Percentiles rank a stretch among this genome's conserved stretches.
These are phyloP conservation scores for Calonectria pseudoturangicola DNA, from an alignment of 2,329 filamentous ascomycete genomes.

Conservation along the genomic window DNA sequence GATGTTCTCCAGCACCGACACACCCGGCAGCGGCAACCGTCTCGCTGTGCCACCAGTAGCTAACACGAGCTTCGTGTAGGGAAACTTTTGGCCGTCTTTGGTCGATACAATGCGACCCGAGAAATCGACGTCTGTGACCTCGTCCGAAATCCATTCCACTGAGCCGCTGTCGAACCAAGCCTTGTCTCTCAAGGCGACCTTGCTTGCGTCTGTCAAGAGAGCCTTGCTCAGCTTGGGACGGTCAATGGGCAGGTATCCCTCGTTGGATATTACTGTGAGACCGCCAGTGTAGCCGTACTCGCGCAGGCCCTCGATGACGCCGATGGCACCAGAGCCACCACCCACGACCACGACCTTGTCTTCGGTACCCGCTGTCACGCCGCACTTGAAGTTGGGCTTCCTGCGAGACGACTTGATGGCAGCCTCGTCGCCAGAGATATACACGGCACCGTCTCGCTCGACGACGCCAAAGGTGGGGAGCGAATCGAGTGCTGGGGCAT, in stretches of 20 bases:
- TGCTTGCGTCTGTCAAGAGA: slow-evolving; percentile 85
- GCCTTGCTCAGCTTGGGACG: slow-evolving; percentile 97
- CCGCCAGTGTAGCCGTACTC: slow-evolving; percentile 86
- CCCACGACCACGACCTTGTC: slow-evolving; percentile 90
- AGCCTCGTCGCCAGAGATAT: slow-evolving; percentile 86
- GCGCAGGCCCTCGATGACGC: slow-evolving; percentile 87
- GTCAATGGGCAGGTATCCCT: slow-evolving; percentile 92
- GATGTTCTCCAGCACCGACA: slow-evolving; percentile 90
- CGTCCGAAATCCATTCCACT: slow-evolving; percentile 75
- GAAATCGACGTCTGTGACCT: slow-evolving; percentile 87
- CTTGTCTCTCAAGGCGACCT: slow-evolving; percentile 84
- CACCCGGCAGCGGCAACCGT: slow-evolving; percentile 85
- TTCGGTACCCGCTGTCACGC: slow-evolving; percentile 66
- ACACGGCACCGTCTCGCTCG: slow-evolving; percentile 89
- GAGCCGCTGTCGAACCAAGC: slow-evolving; percentile 83
- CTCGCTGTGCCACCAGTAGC: slow-evolving; percentile 89
- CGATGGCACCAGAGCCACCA: slow-evolving; percentile 89
- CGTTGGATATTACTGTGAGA: slow-evolving; percentile 88
- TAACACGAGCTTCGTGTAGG: slow-evolving; percentile 92
- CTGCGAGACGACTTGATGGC: slow-evolving; percentile 85
- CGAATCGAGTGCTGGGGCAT: slow-evolving; percentile 93
- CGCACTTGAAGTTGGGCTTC: slow-evolving; percentile 84
- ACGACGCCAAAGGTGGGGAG: slow-evolving; percentile 87
- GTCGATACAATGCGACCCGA: slow-evolving; percentile 83
- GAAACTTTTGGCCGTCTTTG: slow-evolving; percentile 79